Evolutionary conservation across 2,329 filamentous ascomycete genomes (phyloP), one percentile per base, ranked within the genome.

Genomic region (Uncinocarpus reesii): DNA sequence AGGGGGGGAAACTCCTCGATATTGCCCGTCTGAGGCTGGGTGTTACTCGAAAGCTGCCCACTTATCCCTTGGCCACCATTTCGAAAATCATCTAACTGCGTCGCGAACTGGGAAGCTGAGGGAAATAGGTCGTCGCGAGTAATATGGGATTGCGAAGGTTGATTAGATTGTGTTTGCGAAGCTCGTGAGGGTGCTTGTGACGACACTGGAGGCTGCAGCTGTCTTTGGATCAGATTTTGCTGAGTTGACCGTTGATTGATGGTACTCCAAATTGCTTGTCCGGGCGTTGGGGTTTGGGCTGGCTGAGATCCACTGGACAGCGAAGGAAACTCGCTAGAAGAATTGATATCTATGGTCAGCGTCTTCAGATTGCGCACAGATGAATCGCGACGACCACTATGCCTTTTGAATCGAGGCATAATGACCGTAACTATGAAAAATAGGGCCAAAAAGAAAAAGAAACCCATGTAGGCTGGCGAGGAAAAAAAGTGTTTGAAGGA

Each of bases 1-100:
- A 80, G 62, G n/a, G 78, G 76, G 50, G 77, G 76, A 50, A 80
- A 80, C 47, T 80, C 77, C 13, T 80, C 76, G 41, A 77, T 76
- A 55, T 73, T 77, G 53, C 72, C 72, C 21, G 75, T 70, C 54
- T 76, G 74, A 35, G 74, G 73, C 52, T 78, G 75, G 32, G 63
- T 64, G 34, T 67, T 65, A 18, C 67, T 67, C 44, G 71, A 68
- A 42, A 76, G 61, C 57, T 75, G 74, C 43, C 72, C 71, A 47
- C 72, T 72, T 31, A 75, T 72, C 41, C 68, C 68, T 58, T 77
- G 74, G 28, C 71, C 73, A 32, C 77, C 77, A 56, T 75, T 78
- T 31, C 76, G 70, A 55, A 76, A 78, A 52, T 78, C 75, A 57
- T 74, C 76, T 50, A 70, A 67, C 40, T 69, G 71, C 46, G 69